These are phyloP conservation scores for Pistacia vera DNA, from an alignment of 345 rosid genomes.

Conservation along the genomic window DNA sequence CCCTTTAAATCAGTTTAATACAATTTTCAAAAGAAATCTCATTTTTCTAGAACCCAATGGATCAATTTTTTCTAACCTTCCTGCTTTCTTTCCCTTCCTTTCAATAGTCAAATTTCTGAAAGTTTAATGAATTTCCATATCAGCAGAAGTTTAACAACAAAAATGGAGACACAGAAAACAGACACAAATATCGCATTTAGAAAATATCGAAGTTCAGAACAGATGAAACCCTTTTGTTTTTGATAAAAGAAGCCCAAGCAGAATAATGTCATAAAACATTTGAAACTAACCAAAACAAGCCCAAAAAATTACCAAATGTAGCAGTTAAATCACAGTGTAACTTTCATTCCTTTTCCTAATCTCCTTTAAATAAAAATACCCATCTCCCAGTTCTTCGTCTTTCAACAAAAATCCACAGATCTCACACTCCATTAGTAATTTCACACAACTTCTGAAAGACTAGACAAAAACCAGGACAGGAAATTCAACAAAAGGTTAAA, in stretches of 20 bases:
- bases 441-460: conserved; percentile 12
- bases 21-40: not conserved
- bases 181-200: not conserved
- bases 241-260: too few species aligned
- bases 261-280: too few species aligned
- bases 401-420: conserved; percentile 26
- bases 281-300: too few species aligned
- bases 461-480: conserved; percentile 2
- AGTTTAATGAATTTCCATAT: not conserved
- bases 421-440: conserved; percentile 27
- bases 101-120: not conserved
- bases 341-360: too few species aligned
- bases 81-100: not conserved
- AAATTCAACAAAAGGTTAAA: not conserved
- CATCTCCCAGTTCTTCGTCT: conserved; percentile 10
- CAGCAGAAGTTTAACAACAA: not conserved
- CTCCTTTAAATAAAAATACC: not conserved
- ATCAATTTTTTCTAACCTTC: too few species aligned
- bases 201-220: too few species aligned
- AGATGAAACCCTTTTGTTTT: not conserved
- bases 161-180: not conserved
- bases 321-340: too few species aligned
- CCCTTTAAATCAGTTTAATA: not conserved
- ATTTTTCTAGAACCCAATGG: too few species aligned
- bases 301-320: too few species aligned